phyloP scores from a whole-genome alignment of 2,329 filamentous ascomycete species.

The Pseudocercospora vitis region DNA sequence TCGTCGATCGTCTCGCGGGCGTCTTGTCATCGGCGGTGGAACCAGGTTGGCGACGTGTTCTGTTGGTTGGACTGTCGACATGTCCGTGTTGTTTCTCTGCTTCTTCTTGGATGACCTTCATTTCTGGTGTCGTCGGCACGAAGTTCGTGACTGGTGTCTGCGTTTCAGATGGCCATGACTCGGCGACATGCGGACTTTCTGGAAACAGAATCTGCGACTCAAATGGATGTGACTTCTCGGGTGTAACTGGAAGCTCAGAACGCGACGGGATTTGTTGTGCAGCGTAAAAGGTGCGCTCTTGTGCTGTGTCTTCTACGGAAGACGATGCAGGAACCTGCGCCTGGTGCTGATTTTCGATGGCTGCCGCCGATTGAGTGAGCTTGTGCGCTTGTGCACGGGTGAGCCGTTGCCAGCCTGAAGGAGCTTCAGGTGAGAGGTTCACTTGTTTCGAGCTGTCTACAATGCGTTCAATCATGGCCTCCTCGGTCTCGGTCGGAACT shows the following conservation, averaged over 20 bases:
- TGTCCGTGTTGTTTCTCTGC: background rate
- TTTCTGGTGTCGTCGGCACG: constrained; percentile 41
- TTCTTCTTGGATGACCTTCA: constrained; percentile 30
- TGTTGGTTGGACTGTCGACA: constrained; percentile 4
- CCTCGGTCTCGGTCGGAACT: background rate
- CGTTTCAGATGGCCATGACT: constrained; percentile 13
- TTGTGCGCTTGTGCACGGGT: constrained; percentile 1
- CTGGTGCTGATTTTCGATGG: background rate
- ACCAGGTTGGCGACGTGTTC: constrained; percentile 9
- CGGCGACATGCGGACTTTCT: constrained; percentile 17
- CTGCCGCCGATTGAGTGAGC: background rate
- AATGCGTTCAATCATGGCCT: background rate
- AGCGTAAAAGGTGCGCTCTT: background rate
- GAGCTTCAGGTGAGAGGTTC: background rate
- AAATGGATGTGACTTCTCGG: constrained; percentile 22
- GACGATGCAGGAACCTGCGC: constrained; percentile 8
- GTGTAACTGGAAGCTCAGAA: constrained; percentile 24
- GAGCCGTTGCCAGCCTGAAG: background rate
- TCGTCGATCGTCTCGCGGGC: constrained; percentile 16
- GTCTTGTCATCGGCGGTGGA: constrained; percentile 14
- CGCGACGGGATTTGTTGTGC: constrained; percentile 6
- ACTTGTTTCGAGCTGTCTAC: constrained; percentile 3
- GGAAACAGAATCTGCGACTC: constrained; percentile 13
- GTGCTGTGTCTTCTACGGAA: constrained; percentile 2
- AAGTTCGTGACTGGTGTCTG: constrained; percentile 5